A percentile compares a stretch with the other conserved stretches of the same genome.
Evolutionary conservation across 2,329 filamentous ascomycete species (phyloP).

Genomic region (Phaeoacremonium minimum): DNA sequence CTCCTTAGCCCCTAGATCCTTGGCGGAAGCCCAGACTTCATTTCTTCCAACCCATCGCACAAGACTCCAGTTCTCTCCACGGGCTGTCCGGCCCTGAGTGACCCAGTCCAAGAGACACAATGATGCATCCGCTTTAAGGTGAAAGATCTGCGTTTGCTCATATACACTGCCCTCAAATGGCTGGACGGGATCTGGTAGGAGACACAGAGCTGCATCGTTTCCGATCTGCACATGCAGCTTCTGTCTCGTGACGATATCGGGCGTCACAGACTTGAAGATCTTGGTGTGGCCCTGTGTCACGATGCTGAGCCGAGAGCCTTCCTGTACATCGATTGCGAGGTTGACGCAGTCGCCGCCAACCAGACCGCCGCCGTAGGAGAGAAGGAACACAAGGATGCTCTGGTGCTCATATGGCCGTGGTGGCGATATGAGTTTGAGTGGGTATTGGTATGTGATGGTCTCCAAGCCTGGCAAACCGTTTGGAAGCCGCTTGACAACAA

Average conservation of each 20-base stretch:
- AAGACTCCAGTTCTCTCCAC: conserved; percentile 87
- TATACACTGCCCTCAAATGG: conserved; percentile 84
- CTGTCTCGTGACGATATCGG: conserved; percentile 54
- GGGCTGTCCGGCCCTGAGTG: conserved; percentile 76
- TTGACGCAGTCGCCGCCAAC: conserved; percentile 82
- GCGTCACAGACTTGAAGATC: conserved; percentile 75
- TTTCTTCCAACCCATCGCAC: conserved; percentile 77
- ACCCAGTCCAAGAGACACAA: conserved; percentile 93
- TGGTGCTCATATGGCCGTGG: conserved; percentile 58
- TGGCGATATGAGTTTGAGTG: conserved; percentile 87
- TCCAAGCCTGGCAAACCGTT: conserved; percentile 67
- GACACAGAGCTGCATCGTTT: conserved; percentile 50
- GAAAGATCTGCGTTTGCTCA: conserved; percentile 78
- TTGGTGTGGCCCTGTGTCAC: conserved; percentile 84
- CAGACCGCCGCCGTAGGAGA: conserved; percentile 92
- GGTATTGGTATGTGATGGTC: conserved; percentile 83
- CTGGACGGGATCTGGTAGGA: conserved; percentile 88
- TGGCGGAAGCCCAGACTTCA: conserved; percentile 65
- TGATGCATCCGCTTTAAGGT: conserved; percentile 49
- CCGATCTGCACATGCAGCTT: conserved; percentile 46
- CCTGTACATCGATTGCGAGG: conserved; percentile 63
- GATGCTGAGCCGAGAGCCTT: conserved; percentile 61
- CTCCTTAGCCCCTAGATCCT: conserved; percentile 26
- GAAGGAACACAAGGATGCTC: conserved; percentile 77
- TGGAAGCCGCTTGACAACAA: conserved; percentile 70